Base-by-base conservation (phyloP, 257 asterid genomes). In the Handroanthus guayacan region DNA sequence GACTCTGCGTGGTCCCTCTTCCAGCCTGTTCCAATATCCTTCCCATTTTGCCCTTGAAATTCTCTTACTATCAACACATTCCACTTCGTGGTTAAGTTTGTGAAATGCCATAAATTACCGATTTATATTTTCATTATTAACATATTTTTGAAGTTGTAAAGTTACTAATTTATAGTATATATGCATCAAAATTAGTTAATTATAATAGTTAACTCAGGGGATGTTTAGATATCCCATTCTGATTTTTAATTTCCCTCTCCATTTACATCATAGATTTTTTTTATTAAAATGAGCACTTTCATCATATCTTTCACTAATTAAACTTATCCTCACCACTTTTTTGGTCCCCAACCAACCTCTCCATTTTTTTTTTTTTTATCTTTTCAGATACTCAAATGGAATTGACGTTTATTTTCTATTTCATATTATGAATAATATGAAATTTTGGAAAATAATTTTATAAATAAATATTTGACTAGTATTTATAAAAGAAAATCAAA, bases 1-100 rank as follows among this genome's bases (percentile, higher is more conserved):
- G 48, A 55, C 68, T 65, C 80, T 79, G 77, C 73, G 83, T 77
- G 85, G 85, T 41, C 85, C 87, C 79, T 6, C 74, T 36, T n/a
- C 82, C 85, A 80, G 82, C 48, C 84, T 80, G 83, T 83, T 72
- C 39, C 10, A 17, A 44, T 25, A 11, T 9, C 39, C 11, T 81
- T 78, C 70, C 82, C 55, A 47, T 4, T 75, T 67, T 81, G 55
- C 85, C 85, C 84, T 18, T 50, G 14, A 17, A 20, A 44, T 13
- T 64, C 62, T 11, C 47, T 41, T 7, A 17, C 43, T 38, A 38
- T 54, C 25, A 36, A 38, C 41, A 45, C 8, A 43, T 45, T 45
- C 77, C 39, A 51, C 69, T 47, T 11, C 7, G 41, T 43, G 13
- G 12, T 17, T 14, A 31, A 31, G 56, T 62, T 62, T 50, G 67